Evolutionary conservation across 1,284 basidiomycete genomes (phyloP), one percentile per base, ranked within the genome.

Genomic region (Trametes pubescens): DNA sequence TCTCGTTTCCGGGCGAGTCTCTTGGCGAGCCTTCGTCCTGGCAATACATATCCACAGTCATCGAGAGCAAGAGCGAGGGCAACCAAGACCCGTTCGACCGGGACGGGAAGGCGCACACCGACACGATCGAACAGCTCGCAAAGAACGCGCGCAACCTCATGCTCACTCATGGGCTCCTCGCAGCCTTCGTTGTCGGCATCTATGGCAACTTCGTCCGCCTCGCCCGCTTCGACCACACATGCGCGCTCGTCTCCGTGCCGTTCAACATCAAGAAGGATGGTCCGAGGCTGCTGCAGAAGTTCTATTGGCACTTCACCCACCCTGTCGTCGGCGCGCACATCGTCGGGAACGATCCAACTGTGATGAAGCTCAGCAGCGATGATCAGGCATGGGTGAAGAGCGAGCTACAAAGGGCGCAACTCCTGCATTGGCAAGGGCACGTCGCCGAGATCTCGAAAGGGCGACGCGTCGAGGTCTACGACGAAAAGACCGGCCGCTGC

Each of bases 141-240:
- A 57, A 54, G 51, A 61, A 29, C 43, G 67, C 62, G 18, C 54
- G 60, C 7, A 64, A 58, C 34, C 49, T 66, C 18, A 18, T 69
- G 22, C 32, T 62, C 1, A 56, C 64, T 0, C 51, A 65, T 14
- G 55, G 56, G 0, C 29, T 49, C 32, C 61, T 68, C 37, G 61
- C 43, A n/a, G 34, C 54, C 4, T 68, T 61, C 21, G 61, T 65
- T 26, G 53, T 68, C 10, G 64, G 64, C 3, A 38, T 68, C 44
- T 68, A 65, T 34, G 64, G 55, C 29, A 18, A 58, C 44, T 57
- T 26, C 4, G 52, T 59, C 4, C 65, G 61, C 8, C 46, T 69
- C 40, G 57, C 32, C 9, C 63, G 65, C 9, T 65, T 65, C 40
- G 65, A 67, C 51, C 65, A 57, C 60, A 43, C 62, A 3, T 62